Percentiles rank a stretch among this genome's conserved stretches.
Evolutionary conservation across 2,329 filamentous ascomycete genomes (phyloP).

Genomic region (Exserohilum turcica): DNA sequence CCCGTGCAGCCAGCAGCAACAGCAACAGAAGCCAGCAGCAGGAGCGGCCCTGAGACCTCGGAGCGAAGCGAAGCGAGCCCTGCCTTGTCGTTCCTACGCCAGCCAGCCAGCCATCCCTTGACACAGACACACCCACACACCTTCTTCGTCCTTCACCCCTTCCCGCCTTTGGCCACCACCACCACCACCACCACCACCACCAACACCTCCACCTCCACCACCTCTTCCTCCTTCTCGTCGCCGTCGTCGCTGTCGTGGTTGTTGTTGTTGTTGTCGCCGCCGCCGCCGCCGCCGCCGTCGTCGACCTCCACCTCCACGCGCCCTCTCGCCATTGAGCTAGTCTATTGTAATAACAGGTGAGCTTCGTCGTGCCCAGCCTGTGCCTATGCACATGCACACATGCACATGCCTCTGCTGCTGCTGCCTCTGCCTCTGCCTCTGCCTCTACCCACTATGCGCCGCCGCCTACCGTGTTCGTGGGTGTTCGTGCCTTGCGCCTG

Average conservation of each 20-base stretch:
- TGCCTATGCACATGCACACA: neutral
- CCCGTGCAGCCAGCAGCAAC: constrained; percentile 39
- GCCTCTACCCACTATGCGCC: too few relatives aligned
- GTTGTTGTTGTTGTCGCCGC: too few relatives aligned
- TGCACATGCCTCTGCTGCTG: neutral
- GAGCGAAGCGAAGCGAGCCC: constrained; percentile 43
- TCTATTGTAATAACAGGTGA: constrained; percentile 39
- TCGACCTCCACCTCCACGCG: neutral
- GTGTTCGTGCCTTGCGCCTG: constrained; percentile 12
- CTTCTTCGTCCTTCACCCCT: constrained; percentile 12
- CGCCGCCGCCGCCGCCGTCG: too few relatives aligned
- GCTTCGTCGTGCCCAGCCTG: constrained; percentile 14
- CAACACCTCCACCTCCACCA: too few relatives aligned
- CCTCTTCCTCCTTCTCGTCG: too few relatives aligned
- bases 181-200: neutral
- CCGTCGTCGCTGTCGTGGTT: too few relatives aligned
- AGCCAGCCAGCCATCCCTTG: constrained; percentile 40
- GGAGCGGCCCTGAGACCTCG: constrained; percentile 30
- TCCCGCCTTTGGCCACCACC: constrained; percentile 3
- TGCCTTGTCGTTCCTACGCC: constrained; percentile 30
- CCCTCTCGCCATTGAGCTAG: constrained; percentile 11
- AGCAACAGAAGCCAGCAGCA: too few relatives aligned
- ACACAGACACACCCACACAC: constrained; percentile 2
- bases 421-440: neutral
- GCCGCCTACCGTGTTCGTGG: too few relatives aligned